Percentiles rank a stretch among this genome's conserved stretches.
Conservation (phyloP, 345 rosid species). For the Gynandropsis gynandra region DNA sequence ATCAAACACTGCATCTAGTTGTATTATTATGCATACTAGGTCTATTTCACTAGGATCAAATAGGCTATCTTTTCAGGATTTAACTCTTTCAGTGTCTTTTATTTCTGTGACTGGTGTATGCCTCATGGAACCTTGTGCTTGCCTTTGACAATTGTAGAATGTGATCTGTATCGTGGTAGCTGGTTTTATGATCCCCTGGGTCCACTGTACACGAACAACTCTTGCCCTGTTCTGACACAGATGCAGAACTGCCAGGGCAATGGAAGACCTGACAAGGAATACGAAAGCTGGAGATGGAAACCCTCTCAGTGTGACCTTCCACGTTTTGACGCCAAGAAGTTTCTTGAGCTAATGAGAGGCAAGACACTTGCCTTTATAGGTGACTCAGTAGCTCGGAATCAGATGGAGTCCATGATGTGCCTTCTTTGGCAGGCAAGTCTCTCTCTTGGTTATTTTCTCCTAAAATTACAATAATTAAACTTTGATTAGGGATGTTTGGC, state of each 20-base stretch:
- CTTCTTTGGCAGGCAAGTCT: conserved; percentile 97
- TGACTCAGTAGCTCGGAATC: conserved; percentile 96
- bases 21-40: neutral
- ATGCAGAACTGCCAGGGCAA: conserved; percentile 99
- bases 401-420: conserved; percentile 95
- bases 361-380: conserved; percentile 91
- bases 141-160: conserved; percentile 37
- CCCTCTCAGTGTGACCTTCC: conserved; percentile 85
- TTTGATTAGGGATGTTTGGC: neutral
- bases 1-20: neutral
- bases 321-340: conserved; percentile 76
- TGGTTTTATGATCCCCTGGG: conserved; percentile 84
- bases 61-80: conserved; percentile 7
- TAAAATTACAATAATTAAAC: neutral
- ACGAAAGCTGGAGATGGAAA: conserved; percentile 95
- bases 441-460: neutral
- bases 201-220: conserved; percentile 81
- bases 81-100: neutral
- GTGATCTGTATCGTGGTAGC: conserved; percentile 73
- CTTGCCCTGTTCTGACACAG: conserved; percentile 87
- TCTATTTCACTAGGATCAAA: neutral
- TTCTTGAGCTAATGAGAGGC: conserved; percentile 89
- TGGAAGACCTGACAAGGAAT: conserved; percentile 88
- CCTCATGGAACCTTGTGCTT: conserved; percentile 13
- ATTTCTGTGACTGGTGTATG: neutral